Evolutionary conservation across 1,284 basidiomycete genomes (phyloP).

Genomic region (Sanghuangporus weigelae): DNA sequence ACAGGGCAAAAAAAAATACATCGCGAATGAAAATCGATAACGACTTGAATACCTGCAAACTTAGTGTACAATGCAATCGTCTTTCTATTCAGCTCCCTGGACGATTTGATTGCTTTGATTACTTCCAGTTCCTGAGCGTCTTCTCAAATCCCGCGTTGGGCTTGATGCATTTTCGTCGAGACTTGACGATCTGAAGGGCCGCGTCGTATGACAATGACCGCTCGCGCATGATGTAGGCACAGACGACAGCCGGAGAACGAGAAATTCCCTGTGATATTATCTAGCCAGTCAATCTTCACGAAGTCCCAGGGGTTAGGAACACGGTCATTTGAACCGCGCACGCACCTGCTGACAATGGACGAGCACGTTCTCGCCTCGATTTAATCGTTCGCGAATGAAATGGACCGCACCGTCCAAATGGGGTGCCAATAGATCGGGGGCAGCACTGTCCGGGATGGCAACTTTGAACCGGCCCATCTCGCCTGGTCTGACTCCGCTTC

Average conservation of each 20-base stretch:
- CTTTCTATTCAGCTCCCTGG: too few relatives aligned
- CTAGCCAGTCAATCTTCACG: not conserved
- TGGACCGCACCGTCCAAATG: slow-evolving; percentile 50
- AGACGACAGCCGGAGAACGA: slow-evolving; percentile 58
- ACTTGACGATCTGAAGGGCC: slow-evolving; percentile 50
- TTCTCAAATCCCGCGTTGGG: slow-evolving; percentile 56
- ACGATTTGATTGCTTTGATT: too few relatives aligned
- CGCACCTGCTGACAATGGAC: slow-evolving; percentile 65
- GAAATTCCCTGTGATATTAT: slow-evolving; percentile 51
- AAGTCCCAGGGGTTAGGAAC: not conserved
- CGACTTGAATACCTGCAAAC: too few relatives aligned
- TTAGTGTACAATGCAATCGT: too few relatives aligned
- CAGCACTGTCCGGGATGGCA: slow-evolving; percentile 52
- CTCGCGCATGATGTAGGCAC: slow-evolving; percentile 61
- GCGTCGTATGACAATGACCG: slow-evolving; percentile 63
- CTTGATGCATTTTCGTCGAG: slow-evolving; percentile 60
- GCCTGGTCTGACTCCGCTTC: slow-evolving; percentile 52
- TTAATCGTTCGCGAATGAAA: slow-evolving; percentile 48
- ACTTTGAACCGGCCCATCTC: slow-evolving; percentile 59
- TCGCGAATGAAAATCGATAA: not conserved
- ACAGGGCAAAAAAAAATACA: not conserved
- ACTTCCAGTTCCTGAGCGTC: slow-evolving; percentile 15
- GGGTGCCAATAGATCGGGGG: slow-evolving; percentile 44
- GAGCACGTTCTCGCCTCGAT: slow-evolving; percentile 48
- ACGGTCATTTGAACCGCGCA: slow-evolving; percentile 9